phyloP scores from a whole-genome alignment of 2,329 filamentous ascomycete species.

The Microcyclosporella mali region DNA sequence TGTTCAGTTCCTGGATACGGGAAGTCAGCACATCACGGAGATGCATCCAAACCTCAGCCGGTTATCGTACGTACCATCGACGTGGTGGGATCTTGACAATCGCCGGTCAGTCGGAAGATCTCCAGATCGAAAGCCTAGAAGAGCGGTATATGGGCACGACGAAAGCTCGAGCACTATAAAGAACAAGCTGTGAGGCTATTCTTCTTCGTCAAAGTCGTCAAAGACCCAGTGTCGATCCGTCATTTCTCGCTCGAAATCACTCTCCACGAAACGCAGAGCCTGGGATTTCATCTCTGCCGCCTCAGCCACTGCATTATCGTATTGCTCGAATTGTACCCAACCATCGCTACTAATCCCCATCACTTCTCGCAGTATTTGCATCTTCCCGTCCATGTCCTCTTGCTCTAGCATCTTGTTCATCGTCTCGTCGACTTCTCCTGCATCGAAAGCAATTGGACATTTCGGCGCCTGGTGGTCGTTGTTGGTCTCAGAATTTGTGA shows the following conservation, averaged over 20 bases:
- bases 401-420: conserved; percentile 19
- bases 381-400: conserved; percentile 22
- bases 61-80: too few species aligned
- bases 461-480: not conserved
- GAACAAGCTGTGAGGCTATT: too few species aligned
- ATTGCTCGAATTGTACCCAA: conserved; percentile 21
- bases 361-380: conserved; percentile 17
- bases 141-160: too few species aligned
- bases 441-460: conserved; percentile 17
- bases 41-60: too few species aligned
- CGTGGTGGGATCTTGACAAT: too few species aligned
- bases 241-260: conserved; percentile 15
- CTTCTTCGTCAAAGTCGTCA: conserved; percentile 29
- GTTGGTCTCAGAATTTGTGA: not conserved
- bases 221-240: conserved; percentile 18
- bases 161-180: too few species aligned
- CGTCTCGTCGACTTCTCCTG: conserved; percentile 16
- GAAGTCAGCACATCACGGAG: too few species aligned
- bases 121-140: too few species aligned
- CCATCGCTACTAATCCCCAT: conserved; percentile 20
- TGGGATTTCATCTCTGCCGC: conserved; percentile 21
- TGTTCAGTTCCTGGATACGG: too few species aligned
- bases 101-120: too few species aligned
- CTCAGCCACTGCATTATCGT: conserved; percentile 15
- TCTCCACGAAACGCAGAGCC: conserved; percentile 14